phyloP scores from a whole-genome alignment of 2,329 filamentous ascomycete genomes.

The Neonectria sp. region DNA sequence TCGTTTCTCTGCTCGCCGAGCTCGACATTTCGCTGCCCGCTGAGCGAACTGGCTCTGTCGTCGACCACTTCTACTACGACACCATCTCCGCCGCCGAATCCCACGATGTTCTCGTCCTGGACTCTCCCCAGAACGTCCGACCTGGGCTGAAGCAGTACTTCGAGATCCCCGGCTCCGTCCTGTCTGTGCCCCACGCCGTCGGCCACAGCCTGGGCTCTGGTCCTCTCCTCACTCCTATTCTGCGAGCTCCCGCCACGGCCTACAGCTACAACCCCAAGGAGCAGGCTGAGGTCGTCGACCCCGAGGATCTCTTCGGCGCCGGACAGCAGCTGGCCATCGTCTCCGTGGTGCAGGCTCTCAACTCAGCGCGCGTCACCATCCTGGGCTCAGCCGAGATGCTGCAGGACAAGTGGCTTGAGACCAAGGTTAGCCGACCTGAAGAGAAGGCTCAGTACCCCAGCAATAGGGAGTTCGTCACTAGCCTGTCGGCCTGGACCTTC shows the following conservation, averaged over 20 bases:
- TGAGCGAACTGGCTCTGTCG: constrained; percentile 87
- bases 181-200: constrained; percentile 87
- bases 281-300: constrained; percentile 73
- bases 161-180: constrained; percentile 64
- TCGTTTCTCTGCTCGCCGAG: constrained; percentile 86
- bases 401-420: constrained; percentile 90
- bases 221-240: constrained; percentile 83
- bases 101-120: constrained; percentile 90
- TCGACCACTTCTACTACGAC: constrained; percentile 98
- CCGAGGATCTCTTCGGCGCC: constrained; percentile 87
- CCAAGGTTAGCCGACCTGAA: constrained; percentile 76
- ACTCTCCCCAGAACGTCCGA: constrained; percentile 76
- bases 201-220: constrained; percentile 87
- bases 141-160: constrained; percentile 85
- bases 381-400: constrained; percentile 90
- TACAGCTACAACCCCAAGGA: constrained; percentile 97
- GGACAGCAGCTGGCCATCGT: constrained; percentile 88
- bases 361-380: constrained; percentile 90
- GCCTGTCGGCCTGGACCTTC: constrained; percentile 95
- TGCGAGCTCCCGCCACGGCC: constrained; percentile 86
- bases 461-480: constrained; percentile 89
- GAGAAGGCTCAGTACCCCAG: constrained; percentile 72
- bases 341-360: constrained; percentile 91
- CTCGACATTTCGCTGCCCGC: constrained; percentile 90
- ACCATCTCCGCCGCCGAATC: constrained; percentile 80